Percentiles rank a stretch among this genome's conserved stretches.
Conservation (phyloP, 2,329 filamentous ascomycete species). For the Coniochaeta sp. region DNA sequence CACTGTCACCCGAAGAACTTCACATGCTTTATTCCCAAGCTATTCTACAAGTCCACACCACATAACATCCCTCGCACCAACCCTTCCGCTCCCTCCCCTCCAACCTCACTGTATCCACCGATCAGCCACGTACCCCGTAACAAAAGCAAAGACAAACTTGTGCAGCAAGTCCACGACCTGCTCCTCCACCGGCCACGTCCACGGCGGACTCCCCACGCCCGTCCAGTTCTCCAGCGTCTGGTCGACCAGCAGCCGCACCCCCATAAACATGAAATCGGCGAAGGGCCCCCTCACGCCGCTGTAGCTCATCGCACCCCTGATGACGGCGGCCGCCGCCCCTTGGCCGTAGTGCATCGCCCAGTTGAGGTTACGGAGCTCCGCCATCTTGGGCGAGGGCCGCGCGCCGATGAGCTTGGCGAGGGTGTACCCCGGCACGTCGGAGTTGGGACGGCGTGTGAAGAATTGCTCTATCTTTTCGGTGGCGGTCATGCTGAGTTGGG, state of each 20-base stretch:
- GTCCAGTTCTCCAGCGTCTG: slow-evolving; percentile 17
- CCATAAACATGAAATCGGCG: slow-evolving; percentile 14
- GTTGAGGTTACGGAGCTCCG: slow-evolving; percentile 12
- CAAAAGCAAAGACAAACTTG: slow-evolving; percentile 12
- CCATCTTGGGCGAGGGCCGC: background rate
- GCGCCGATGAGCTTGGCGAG: slow-evolving; percentile 11
- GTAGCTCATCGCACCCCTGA: slow-evolving; percentile 10
- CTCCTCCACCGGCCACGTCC: slow-evolving; percentile 15
- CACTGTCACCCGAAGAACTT: no score
- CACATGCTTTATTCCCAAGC: no score
- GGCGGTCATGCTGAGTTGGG: slow-evolving; percentile 14
- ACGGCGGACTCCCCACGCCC: slow-evolving; percentile 11
- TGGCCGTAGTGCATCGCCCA: slow-evolving; percentile 17
- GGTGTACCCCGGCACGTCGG: slow-evolving; percentile 12
- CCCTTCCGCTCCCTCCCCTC: no score
- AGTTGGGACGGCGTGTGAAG: slow-evolving; percentile 12
- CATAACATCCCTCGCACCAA: no score
- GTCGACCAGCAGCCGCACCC: slow-evolving; percentile 12
- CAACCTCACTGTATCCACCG: slow-evolving; percentile 12
- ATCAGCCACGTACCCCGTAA: slow-evolving; percentile 12
- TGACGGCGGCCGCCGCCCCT: slow-evolving; percentile 10
- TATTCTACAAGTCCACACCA: no score
- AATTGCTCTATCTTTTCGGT: slow-evolving; percentile 13
- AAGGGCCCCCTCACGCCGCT: slow-evolving; percentile 12
- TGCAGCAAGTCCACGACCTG: slow-evolving; percentile 14